Percentiles rank a stretch among this genome's conserved stretches.
Conservation (phyloP, 768 basidiomycete species). For the Leucogyrophana mollusca region DNA sequence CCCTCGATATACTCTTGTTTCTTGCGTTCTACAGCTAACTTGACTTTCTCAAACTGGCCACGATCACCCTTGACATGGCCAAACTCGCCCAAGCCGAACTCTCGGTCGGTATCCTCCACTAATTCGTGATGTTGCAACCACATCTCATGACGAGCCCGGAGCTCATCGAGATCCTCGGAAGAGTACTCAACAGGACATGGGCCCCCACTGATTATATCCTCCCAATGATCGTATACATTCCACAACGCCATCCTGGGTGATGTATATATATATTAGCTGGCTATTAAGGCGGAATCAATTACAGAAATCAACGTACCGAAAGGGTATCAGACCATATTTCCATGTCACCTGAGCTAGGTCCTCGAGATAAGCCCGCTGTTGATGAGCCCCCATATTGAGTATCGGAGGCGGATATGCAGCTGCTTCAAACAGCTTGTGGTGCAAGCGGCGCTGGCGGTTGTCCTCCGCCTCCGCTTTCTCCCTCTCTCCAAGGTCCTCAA, state of each 20-base stretch:
- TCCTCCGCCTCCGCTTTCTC: constrained; percentile 3
- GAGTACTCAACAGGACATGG: too few relatives aligned
- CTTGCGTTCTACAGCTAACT: not conserved
- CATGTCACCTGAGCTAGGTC: constrained; percentile 4
- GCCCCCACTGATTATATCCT: not conserved
- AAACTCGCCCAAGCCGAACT: not conserved
- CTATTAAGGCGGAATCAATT: too few relatives aligned
- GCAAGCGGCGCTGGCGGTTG: constrained; percentile 1
- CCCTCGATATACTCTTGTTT: not conserved
- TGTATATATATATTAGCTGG: not conserved
- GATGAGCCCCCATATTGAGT: constrained; percentile 4
- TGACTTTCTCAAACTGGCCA: constrained; percentile 3
- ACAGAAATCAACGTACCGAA: not conserved
- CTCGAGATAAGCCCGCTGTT: constrained; percentile 5
- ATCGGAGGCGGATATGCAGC: constrained; percentile 1
- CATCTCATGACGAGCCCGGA: not conserved
- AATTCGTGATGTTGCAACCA: constrained; percentile 2
- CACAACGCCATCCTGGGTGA: not conserved
- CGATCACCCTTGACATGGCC: constrained; percentile 1
- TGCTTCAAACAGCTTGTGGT: not conserved
- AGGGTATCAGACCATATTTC: constrained; percentile 8
- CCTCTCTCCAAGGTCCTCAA: constrained; percentile 1
- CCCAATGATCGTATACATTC: not conserved
- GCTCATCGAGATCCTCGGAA: not conserved
- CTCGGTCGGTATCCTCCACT: constrained; percentile 1